phyloP scores from a whole-genome alignment of 2,329 filamentous ascomycete genomes.

The Xylaria sp. region DNA sequence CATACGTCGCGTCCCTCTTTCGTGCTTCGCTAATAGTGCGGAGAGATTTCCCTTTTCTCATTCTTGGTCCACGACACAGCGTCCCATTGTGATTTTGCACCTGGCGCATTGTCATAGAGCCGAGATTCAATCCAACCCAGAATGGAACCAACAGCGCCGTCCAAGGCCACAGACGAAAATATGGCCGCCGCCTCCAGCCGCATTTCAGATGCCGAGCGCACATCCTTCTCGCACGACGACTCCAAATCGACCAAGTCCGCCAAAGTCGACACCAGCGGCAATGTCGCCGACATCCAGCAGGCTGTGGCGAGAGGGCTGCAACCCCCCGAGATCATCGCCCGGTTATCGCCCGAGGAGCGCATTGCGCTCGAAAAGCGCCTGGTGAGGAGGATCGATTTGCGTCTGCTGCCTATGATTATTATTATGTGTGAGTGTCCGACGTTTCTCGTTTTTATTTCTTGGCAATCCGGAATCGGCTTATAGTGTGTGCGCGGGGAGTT shows the following conservation, averaged over 20 bases:
- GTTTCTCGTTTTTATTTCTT: background rate
- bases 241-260: slow-evolving; percentile 30
- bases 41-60: background rate
- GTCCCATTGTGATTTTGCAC: background rate
- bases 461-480: background rate
- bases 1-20: slow-evolving; percentile 3
- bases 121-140: background rate
- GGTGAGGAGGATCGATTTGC: slow-evolving; percentile 71
- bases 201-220: slow-evolving; percentile 32
- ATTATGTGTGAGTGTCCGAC: slow-evolving; percentile 63
- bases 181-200: slow-evolving; percentile 25
- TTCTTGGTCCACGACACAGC: background rate
- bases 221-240: slow-evolving; percentile 35
- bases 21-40: background rate
- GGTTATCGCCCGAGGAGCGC: slow-evolving; percentile 64
- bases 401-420: slow-evolving; percentile 74
- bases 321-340: slow-evolving; percentile 52
- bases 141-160: slow-evolving; percentile 27
- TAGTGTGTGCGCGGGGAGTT: too few species aligned
- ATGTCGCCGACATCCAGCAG: slow-evolving; percentile 41
- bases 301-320: slow-evolving; percentile 45
- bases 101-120: slow-evolving; percentile 11
- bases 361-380: slow-evolving; percentile 65
- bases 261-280: slow-evolving; percentile 33
- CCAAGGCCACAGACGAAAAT: slow-evolving; percentile 21